phyloP scores from a whole-genome alignment of 257 asterid species.

The Handroanthus guayacan region DNA sequence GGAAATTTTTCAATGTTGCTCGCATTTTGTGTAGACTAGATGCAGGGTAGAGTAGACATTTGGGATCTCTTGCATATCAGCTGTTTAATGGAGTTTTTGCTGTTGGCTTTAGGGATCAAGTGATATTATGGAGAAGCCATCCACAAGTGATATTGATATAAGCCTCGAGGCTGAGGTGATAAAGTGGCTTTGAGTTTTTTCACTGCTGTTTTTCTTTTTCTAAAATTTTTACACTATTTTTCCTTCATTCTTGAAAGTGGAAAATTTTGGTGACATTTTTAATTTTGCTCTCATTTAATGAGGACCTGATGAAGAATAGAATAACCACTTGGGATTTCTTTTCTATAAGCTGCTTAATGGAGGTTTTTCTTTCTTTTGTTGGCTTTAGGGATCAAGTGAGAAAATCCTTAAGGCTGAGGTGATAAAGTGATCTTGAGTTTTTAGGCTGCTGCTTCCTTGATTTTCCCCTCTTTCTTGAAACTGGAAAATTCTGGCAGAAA shows the following conservation, averaged over 20 bases:
- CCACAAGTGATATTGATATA: constrained; percentile 41
- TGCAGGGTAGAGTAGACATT: not conserved
- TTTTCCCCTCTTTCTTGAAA: not conserved
- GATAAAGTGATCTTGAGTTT: no score
- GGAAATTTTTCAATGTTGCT: not conserved
- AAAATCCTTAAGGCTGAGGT: no score
- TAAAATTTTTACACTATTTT: not conserved
- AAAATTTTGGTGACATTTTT: not conserved
- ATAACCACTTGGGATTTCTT: no score
- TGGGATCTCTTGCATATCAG: constrained; percentile 2
- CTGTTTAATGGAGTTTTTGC: constrained; percentile 7
- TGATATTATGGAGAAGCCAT: constrained; percentile 51
- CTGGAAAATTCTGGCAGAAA: not conserved
- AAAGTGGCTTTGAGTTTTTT: constrained; percentile 1
- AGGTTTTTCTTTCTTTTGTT: no score
- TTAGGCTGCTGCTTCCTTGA: not conserved
- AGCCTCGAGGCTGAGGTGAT: constrained; percentile 41
- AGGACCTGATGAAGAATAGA: no score
- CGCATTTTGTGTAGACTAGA: not conserved
- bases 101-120: constrained; percentile 41
- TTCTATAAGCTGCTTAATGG: no score
- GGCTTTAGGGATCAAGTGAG: no score
- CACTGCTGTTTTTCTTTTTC: not conserved
- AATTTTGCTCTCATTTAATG: no score
- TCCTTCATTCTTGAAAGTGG: not conserved